Evolutionary conservation across 139 green algal genomes (phyloP).

Genomic region (Pycnococcus provasolii): DNA sequence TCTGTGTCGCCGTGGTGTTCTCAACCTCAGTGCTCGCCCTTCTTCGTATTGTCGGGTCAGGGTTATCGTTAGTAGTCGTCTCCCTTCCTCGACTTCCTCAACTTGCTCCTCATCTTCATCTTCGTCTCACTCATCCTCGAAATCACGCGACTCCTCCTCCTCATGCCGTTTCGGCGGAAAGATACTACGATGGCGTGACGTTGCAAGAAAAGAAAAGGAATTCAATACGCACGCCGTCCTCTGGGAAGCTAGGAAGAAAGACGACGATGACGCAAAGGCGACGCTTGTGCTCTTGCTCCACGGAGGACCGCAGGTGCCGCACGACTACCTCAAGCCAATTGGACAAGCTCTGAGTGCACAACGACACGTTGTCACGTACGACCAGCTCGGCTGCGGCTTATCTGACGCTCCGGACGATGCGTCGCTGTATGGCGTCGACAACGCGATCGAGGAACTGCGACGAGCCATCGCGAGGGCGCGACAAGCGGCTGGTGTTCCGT

Average conservation of each 20-base stretch:
- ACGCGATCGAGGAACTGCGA: background rate
- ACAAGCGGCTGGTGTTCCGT: background rate
- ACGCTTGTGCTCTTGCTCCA: background rate
- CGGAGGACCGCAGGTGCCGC: background rate
- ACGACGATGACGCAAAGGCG: background rate
- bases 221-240: background rate
- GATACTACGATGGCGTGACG: background rate
- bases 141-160: background rate
- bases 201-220: background rate
- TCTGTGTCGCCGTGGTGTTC: too few species aligned
- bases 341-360: background rate
- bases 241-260: background rate
- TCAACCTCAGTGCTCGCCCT: too few species aligned
- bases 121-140: background rate
- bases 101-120: background rate
- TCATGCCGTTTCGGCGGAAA: background rate
- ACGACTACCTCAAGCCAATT: conserved; percentile 5
- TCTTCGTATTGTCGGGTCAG: too few species aligned
- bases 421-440: background rate
- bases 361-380: background rate
- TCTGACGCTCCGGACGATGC: background rate
- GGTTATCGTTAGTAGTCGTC: too few species aligned
- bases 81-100: too few species aligned
- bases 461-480: background rate
- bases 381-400: conserved; percentile 3